Percentiles rank a stretch among this genome's conserved stretches.
These are phyloP conservation scores for Gliomastix tumulicola DNA, from an alignment of 2,329 filamentous ascomycete genomes.

Conservation along the genomic window DNA sequence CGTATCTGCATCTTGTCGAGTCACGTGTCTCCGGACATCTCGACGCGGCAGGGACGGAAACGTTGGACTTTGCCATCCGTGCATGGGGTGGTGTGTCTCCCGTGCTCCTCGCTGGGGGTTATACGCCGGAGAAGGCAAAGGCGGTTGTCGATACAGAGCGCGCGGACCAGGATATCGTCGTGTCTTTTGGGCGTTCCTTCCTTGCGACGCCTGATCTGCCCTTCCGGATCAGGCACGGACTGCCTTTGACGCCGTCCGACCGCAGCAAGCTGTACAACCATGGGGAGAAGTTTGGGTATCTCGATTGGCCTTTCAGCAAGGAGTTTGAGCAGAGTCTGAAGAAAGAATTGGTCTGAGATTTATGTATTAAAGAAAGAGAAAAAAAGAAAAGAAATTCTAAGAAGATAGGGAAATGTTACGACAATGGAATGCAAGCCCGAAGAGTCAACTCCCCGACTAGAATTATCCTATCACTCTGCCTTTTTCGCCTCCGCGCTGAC, in stretches of 20 bases:
- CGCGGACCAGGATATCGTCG: constrained; percentile 19
- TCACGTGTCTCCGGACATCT: constrained; percentile 37
- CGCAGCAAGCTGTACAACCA: constrained; percentile 16
- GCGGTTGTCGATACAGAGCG: constrained; percentile 19
- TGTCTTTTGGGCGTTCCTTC: constrained; percentile 24
- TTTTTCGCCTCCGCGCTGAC: not conserved
- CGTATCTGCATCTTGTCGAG: constrained; percentile 58
- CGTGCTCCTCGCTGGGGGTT: constrained; percentile 26
- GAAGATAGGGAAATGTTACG: too few species aligned
- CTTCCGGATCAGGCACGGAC: constrained; percentile 14
- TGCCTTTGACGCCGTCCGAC: constrained; percentile 16
- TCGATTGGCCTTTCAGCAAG: constrained; percentile 18
- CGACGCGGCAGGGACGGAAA: constrained; percentile 26
- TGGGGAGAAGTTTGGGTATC: constrained; percentile 12
- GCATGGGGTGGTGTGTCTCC: constrained; percentile 28
- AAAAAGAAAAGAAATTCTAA: too few species aligned
- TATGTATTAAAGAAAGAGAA: too few species aligned
- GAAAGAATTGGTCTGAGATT: too few species aligned
- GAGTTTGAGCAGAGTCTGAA: too few species aligned
- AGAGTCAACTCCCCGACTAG: too few species aligned
- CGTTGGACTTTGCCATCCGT: constrained; percentile 22
- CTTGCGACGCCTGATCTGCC: constrained; percentile 18
- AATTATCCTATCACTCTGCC: not conserved
- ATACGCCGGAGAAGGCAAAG: constrained; percentile 12
- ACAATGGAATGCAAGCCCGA: too few species aligned